Percentiles rank a stretch among this genome's conserved stretches.
Conservation (phyloP, 1,284 basidiomycete genomes). For the Pascua guehoae region DNA sequence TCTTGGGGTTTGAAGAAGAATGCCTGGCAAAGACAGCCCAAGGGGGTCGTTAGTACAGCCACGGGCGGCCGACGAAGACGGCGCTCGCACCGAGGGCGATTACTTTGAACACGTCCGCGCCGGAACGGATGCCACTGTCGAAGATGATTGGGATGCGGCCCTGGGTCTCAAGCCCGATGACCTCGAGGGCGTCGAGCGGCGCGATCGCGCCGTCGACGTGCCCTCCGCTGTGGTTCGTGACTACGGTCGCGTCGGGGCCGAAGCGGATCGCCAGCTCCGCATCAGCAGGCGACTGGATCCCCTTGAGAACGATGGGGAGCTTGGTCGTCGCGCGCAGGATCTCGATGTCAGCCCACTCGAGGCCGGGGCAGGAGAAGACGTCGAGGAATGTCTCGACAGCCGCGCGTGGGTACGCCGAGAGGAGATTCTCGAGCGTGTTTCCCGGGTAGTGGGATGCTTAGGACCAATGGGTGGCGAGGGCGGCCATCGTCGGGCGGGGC, state of each 20-base stretch:
- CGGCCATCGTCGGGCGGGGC: constrained; percentile 5
- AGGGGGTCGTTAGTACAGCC: too few species aligned
- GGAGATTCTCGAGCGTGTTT: constrained; percentile 5
- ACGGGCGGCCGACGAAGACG: constrained; percentile 43
- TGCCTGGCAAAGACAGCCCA: too few species aligned
- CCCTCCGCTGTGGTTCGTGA: constrained; percentile 77
- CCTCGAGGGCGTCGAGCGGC: constrained; percentile 63
- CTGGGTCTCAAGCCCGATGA: constrained; percentile 51
- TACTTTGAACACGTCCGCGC: constrained; percentile 71
- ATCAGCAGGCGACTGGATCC: constrained; percentile 64
- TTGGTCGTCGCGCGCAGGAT: constrained; percentile 7
- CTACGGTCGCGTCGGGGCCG: constrained; percentile 68
- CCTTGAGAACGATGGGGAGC: constrained; percentile 59
- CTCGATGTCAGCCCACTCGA: constrained; percentile 12
- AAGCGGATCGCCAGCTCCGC: constrained; percentile 63
- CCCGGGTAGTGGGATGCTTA: constrained; percentile 12
- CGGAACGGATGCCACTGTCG: constrained; percentile 73
- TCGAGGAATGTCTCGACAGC: constrained; percentile 17
- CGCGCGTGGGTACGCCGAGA: constrained; percentile 4
- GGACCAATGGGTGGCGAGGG: constrained; percentile 4
- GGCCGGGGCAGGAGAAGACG: constrained; percentile 9
- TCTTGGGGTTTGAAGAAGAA: too few species aligned
- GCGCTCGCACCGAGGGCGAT: constrained; percentile 43
- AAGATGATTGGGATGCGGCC: constrained; percentile 60
- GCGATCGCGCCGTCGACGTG: constrained; percentile 76